phyloP scores from a whole-genome alignment of 2,329 filamentous ascomycete genomes.

The Diaporthe sp. region DNA sequence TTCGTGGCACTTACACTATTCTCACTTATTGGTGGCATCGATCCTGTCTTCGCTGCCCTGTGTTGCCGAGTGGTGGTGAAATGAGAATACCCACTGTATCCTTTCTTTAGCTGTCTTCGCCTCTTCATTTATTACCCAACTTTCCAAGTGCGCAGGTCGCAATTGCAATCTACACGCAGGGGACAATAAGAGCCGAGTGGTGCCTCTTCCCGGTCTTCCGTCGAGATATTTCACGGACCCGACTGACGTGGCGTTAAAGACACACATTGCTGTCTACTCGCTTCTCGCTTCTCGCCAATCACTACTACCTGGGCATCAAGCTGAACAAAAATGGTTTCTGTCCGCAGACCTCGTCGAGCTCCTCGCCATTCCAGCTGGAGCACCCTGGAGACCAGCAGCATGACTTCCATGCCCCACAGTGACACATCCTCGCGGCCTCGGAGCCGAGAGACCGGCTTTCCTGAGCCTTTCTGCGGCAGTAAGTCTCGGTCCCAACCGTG shows the following conservation, averaged over 20 bases:
- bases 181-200: slow-evolving; percentile 35
- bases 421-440: slow-evolving; percentile 43
- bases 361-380: slow-evolving; percentile 37
- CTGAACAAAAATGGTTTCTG: slow-evolving; percentile 40
- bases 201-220: slow-evolving; percentile 26
- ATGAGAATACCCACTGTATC: slow-evolving; percentile 37
- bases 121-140: slow-evolving; percentile 26
- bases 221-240: slow-evolving; percentile 16
- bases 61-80: slow-evolving; percentile 20
- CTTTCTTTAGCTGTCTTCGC: slow-evolving; percentile 35
- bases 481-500: slow-evolving; percentile 44
- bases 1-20: not conserved
- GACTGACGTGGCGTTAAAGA: not conserved
- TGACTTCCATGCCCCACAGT: slow-evolving; percentile 39
- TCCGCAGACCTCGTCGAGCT: slow-evolving; percentile 38
- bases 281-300: not conserved
- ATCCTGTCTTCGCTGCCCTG: slow-evolving; percentile 21
- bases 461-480: slow-evolving; percentile 64
- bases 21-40: not conserved
- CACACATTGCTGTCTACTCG: not conserved
- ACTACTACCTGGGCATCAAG: not conserved
- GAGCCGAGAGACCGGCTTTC: slow-evolving; percentile 64
- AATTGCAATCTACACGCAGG: slow-evolving; percentile 32
- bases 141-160: slow-evolving; percentile 15
- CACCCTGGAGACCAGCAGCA: slow-evolving; percentile 34